Evolutionary conservation across 2,329 filamentous ascomycete genomes (phyloP).

Genomic region (Lecanoromycetidae sp.): DNA sequence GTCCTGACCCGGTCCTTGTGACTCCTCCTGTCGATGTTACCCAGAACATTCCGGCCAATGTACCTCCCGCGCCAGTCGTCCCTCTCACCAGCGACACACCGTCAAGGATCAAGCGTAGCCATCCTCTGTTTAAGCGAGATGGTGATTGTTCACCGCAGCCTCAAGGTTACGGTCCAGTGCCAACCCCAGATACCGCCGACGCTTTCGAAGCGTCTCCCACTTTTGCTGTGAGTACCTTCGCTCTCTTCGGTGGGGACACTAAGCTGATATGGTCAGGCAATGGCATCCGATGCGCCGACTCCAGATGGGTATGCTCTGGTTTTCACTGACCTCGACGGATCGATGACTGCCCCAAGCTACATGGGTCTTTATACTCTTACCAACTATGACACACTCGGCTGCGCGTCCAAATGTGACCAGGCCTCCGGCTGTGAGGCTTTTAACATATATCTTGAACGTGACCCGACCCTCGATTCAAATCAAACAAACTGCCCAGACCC

Average conservation of each 20-base stretch:
- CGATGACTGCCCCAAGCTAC: slow-evolving; percentile 24
- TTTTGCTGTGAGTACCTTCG: neutral
- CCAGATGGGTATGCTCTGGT: slow-evolving; percentile 10
- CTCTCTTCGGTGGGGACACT: neutral
- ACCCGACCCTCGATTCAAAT: slow-evolving; percentile 25
- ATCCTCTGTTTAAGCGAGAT: neutral
- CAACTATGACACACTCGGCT: slow-evolving; percentile 23
- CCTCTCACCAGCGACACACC: neutral
- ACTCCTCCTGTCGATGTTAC: neutral
- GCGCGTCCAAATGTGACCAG: slow-evolving; percentile 24
- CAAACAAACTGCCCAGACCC: slow-evolving; percentile 25
- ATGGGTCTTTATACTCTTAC: slow-evolving; percentile 24
- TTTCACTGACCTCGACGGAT: slow-evolving; percentile 24
- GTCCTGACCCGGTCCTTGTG: neutral
- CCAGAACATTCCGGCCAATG: neutral
- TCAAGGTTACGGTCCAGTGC: slow-evolving; percentile 2
- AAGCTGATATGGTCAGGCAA: neutral
- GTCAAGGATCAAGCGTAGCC: neutral
- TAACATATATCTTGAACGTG: slow-evolving; percentile 28
- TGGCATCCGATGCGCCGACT: slow-evolving; percentile 4
- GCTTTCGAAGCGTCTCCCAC: slow-evolving; percentile 3
- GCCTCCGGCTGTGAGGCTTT: slow-evolving; percentile 22
- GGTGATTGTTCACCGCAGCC: slow-evolving; percentile 18
- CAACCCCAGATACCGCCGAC: neutral
- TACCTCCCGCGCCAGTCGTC: neutral